Percentiles rank a stretch among this genome's conserved stretches.
These are phyloP conservation scores for Lentinula boryana DNA, from an alignment of 768 basidiomycete genomes.

Conservation along the genomic window DNA sequence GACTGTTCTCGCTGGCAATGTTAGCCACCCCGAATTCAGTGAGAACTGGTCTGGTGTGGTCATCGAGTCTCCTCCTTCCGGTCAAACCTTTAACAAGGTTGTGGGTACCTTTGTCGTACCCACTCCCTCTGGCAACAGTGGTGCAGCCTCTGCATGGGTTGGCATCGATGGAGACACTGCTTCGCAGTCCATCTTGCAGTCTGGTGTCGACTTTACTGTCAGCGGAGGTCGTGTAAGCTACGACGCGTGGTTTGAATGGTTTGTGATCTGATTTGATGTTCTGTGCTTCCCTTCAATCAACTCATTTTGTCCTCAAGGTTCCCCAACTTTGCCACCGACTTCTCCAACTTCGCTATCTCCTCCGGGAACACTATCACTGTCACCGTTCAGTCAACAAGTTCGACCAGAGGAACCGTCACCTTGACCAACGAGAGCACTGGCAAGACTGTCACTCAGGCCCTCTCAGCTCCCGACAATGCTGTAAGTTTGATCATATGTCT, in stretches of 20 bases:
- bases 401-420: slow-evolving; percentile 2
- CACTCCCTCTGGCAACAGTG: not conserved
- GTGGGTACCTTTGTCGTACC: slow-evolving; percentile 6
- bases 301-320: not conserved
- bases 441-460: not conserved
- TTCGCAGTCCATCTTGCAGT: slow-evolving; percentile 1
- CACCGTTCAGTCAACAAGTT: not conserved
- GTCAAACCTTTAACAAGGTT: slow-evolving; percentile 4
- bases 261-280: not conserved
- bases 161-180: slow-evolving; percentile 9
- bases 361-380: slow-evolving; percentile 5
- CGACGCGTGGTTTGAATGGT: slow-evolving; percentile 6
- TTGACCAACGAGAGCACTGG: slow-evolving; percentile 1
- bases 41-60: slow-evolving; percentile 6
- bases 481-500: not conserved
- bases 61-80: not conserved
- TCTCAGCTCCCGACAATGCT: not conserved
- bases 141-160: slow-evolving; percentile 9
- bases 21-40: slow-evolving; percentile 5
- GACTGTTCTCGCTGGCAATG: not conserved
- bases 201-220: slow-evolving; percentile 6
- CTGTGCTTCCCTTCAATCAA: not conserved
- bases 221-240: not conserved
- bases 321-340: slow-evolving; percentile 7
- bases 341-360: not conserved